A percentile compares a stretch with the other conserved stretches of the same genome.
These are phyloP conservation scores for Malus asiatica DNA, from an alignment of 306 rosid species.

Conservation along the genomic window DNA sequence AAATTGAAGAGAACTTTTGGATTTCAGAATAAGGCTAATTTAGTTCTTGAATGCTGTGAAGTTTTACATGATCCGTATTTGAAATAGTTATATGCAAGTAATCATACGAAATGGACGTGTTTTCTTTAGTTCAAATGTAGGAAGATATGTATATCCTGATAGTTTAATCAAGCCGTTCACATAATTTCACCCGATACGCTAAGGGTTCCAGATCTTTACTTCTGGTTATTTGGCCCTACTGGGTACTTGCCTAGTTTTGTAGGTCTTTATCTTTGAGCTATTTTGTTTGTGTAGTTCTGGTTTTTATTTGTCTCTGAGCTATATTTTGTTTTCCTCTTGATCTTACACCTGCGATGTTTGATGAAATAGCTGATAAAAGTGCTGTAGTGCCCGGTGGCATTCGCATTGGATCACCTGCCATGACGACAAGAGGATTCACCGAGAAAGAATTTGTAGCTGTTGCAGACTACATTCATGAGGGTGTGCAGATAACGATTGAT, in stretches of 20 bases:
- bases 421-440: conserved; percentile 87
- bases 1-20: neutral
- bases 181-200: neutral
- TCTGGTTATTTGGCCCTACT: neutral
- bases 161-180: neutral
- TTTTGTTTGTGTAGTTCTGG: neutral
- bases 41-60: neutral
- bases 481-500: conserved; percentile 60
- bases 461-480: conserved; percentile 84
- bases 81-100: neutral
- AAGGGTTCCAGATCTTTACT: neutral
- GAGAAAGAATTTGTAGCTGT: conserved; percentile 57
- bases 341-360: conserved; percentile 1
- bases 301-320: neutral
- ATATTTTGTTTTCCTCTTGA: neutral
- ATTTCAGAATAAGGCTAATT: neutral
- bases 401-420: conserved; percentile 94
- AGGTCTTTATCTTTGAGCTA: neutral
- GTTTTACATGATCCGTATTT: neutral
- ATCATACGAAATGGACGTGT: neutral
- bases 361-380: conserved; percentile 68
- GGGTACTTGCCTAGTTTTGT: neutral
- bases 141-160: neutral
- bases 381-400: conserved; percentile 91
- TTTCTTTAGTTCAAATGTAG: neutral